Conservation (phyloP, 495 filamentous ascomycete species). For the Aspergillus egyptiacus region DNA sequence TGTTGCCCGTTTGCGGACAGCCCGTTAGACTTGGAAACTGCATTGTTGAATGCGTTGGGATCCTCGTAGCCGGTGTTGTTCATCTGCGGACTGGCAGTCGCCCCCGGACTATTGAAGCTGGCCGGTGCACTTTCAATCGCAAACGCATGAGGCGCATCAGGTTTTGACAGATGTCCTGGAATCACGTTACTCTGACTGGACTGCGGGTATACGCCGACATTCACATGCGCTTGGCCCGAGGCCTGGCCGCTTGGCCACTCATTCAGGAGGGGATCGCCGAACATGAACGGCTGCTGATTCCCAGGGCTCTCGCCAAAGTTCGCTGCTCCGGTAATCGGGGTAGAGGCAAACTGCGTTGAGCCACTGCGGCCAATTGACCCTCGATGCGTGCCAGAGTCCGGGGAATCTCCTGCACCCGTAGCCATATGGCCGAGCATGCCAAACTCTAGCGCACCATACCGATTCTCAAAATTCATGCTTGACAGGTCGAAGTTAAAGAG, state of each 20-base stretch:
- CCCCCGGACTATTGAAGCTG: conserved; percentile 57
- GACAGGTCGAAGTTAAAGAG: conserved; percentile 92
- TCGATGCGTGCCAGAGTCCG: conserved; percentile 53
- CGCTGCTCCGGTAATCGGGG: conserved; percentile 25
- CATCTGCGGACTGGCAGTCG: conserved; percentile 45
- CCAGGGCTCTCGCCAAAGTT: conserved; percentile 41
- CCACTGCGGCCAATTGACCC: conserved; percentile 45
- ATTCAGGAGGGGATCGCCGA: conserved; percentile 42
- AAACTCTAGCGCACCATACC: conserved; percentile 90
- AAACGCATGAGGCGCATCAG: conserved; percentile 58
- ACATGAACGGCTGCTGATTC: conserved; percentile 43
- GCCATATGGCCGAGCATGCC: conserved; percentile 93
- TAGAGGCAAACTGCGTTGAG: conserved; percentile 42
- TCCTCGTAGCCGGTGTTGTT: conserved; percentile 37
- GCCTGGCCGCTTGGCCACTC: conserved; percentile 41
- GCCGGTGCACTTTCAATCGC: conserved; percentile 63
- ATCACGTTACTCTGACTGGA: conserved; percentile 36
- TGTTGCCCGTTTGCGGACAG: conserved; percentile 16
- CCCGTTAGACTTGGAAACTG: conserved; percentile 27
- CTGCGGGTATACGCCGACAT: conserved; percentile 36
- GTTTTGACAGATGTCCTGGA: conserved; percentile 39
- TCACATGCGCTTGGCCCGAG: conserved; percentile 36
- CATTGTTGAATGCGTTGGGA: conserved; percentile 20
- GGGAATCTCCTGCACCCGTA: conserved; percentile 72
- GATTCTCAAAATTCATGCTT: conserved; percentile 90